Evolutionary conservation across 305 asterid genomes (phyloP), one percentile per base, ranked within the genome.

Genomic region (Solanum hybrid): DNA sequence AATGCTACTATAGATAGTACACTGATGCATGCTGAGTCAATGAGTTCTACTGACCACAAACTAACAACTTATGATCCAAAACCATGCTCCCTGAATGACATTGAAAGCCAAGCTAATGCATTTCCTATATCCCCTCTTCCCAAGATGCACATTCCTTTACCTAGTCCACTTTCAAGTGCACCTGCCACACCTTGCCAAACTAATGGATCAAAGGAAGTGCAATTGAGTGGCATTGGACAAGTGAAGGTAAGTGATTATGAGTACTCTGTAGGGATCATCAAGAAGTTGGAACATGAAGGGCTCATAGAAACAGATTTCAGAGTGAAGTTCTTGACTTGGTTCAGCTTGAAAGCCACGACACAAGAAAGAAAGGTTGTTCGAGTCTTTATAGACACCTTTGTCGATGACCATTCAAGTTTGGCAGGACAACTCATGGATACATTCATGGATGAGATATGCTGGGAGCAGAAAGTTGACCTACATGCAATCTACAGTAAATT

Each of bases 311-410:
- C 93, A 17, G 64, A 91, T 40, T 96, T 95, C 76, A 93, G 99
- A 71, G 94, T 94, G 94, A 97, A 96, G 87, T 94, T 97, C 90
- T 90, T 97, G 91, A 96, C 99, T 2, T 97, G 99, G 99, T 97
- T 94, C 87, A 94, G 98, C 92, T 89, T 97, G 93, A 93, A 96
- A 85, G 98, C 99, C 38, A 94, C 92, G 0, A 79, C 95, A 20
- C 96, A 94, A 79, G 95, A 97, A 94, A 93, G 91, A 27, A 92
- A 94, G 34, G 91, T 95, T 0, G 98, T 95, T 79, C 95, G 92
- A 32, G 96, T 92, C 17, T 95, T 93, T 77, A 91, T 97, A 13
- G 97, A 96, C 79, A 94, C 98, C 11, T 94, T 97, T 40, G 69
- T 93, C 8, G 95, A 95, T 29, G 99, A 96, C 81, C 96, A 96